Percentiles rank a stretch among this genome's conserved stretches.
Evolutionary conservation across 1,139 yeast genomes (phyloP).

Genomic region (Torulaspora pretoriensis): DNA sequence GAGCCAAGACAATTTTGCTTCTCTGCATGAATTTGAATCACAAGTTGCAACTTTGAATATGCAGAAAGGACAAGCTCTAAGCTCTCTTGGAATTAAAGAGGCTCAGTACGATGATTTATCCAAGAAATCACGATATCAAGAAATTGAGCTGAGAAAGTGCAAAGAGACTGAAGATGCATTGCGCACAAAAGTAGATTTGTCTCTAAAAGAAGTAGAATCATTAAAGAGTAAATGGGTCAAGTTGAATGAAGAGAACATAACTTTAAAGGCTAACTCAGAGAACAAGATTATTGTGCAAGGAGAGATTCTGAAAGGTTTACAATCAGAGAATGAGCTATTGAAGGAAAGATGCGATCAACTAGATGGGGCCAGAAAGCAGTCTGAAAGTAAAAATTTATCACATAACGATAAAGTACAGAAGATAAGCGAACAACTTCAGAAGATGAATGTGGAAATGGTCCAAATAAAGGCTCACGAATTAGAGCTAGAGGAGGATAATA

Average conservation of each 20-base stretch:
- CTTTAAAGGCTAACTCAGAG: slow-evolving; percentile 26
- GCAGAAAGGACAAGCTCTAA: slow-evolving; percentile 30
- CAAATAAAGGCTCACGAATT: slow-evolving; percentile 34
- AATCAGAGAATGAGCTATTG: slow-evolving; percentile 26
- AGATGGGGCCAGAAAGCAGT: slow-evolving; percentile 19
- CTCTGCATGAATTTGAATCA: slow-evolving; percentile 11
- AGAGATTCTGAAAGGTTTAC: slow-evolving; percentile 23
- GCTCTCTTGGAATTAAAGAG: slow-evolving; percentile 30
- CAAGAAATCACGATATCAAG: slow-evolving; percentile 15
- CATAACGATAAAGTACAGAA: slow-evolving; percentile 23
- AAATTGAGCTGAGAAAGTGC: slow-evolving; percentile 12
- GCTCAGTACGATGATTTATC: slow-evolving; percentile 30
- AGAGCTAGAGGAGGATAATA: slow-evolving; percentile 33
- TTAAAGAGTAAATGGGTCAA: slow-evolving; percentile 13
- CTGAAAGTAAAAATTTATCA: slow-evolving; percentile 18
- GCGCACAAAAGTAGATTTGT: slow-evolving; percentile 5
- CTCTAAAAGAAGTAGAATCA: slow-evolving; percentile 11
- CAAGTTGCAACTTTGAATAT: slow-evolving; percentile 16
- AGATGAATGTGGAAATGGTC: slow-evolving; percentile 31
- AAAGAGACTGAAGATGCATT: slow-evolving; percentile 8
- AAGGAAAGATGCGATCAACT: slow-evolving; percentile 22
- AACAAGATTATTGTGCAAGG: slow-evolving; percentile 31
- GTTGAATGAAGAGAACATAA: slow-evolving; percentile 17
- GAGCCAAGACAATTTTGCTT: slow-evolving; percentile 7
- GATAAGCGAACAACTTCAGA: slow-evolving; percentile 31